phyloP scores from a whole-genome alignment of 805 yeast genomes.

The Spathaspora gorwiae region DNA sequence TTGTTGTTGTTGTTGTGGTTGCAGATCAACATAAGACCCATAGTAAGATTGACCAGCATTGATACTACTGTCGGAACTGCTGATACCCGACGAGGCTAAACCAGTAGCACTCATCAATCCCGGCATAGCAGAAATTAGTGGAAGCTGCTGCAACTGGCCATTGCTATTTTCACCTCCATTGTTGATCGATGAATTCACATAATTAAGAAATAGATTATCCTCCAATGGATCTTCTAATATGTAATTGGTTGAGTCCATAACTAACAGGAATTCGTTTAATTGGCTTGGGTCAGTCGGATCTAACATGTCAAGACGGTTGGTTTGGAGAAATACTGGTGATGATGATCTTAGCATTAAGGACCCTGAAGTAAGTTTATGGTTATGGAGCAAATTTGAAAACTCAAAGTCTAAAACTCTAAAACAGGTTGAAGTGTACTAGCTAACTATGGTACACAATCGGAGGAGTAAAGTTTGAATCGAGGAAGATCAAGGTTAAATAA shows the following conservation, averaged over 20 bases:
- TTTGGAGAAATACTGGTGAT: slow-evolving; percentile 5
- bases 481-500: too few species aligned
- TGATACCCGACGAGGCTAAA: not conserved
- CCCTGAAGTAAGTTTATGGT: not conserved
- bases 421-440: too few species aligned
- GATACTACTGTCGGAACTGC: slow-evolving; percentile 1
- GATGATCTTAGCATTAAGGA: slow-evolving; percentile 10
- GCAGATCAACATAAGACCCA: not conserved
- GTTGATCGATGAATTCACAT: not conserved
- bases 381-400: too few species aligned
- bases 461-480: too few species aligned
- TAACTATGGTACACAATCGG: too few species aligned
- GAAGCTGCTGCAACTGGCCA: not conserved
- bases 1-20: slow-evolving; percentile 4
- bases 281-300: slow-evolving; percentile 14
- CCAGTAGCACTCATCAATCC: not conserved
- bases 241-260: not conserved
- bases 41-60: slow-evolving; percentile 6
- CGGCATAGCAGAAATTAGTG: not conserved
- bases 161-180: not conserved
- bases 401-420: too few species aligned
- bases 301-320: slow-evolving; percentile 14
- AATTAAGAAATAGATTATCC: not conserved
- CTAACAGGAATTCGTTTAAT: slow-evolving; percentile 10
- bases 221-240: not conserved